Evolutionary conservation across 2,329 filamentous ascomycete genomes (phyloP).

Genomic region (Venturia pyrina): DNA sequence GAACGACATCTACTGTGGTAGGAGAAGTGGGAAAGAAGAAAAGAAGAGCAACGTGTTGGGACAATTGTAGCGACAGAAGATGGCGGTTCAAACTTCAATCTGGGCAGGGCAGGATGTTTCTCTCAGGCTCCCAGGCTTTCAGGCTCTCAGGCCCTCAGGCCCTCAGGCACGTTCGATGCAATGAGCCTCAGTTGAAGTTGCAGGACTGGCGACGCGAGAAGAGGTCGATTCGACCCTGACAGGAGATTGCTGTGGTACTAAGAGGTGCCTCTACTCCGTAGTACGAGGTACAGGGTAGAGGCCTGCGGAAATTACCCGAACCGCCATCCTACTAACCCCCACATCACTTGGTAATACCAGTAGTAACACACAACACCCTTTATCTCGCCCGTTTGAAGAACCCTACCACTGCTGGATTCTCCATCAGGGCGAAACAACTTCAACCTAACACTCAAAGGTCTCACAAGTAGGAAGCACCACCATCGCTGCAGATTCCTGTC

Average conservation of each 20-base stretch:
- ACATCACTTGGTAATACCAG: not conserved
- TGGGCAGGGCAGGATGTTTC: too few species aligned
- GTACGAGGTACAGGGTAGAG: too few species aligned
- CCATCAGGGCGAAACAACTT: too few species aligned
- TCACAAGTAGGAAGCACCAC: too few species aligned
- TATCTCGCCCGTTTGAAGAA: too few species aligned
- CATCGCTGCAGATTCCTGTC: not conserved
- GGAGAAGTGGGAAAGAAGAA: not conserved
- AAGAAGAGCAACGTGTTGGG: not conserved
- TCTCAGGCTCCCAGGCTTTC: too few species aligned
- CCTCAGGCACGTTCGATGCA: not conserved
- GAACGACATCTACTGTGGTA: not conserved
- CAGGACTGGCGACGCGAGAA: not conserved
- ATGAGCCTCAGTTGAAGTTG: not conserved
- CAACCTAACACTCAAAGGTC: too few species aligned
- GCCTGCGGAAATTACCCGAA: not conserved
- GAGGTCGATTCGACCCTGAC: not conserved
- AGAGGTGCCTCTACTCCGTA: too few species aligned
- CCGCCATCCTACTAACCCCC: not conserved
- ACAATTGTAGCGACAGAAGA: not conserved
- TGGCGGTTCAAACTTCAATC: not conserved
- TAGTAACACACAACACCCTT: too few species aligned
- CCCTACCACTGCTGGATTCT: too few species aligned
- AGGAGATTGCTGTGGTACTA: too few species aligned
- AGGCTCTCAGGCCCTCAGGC: too few species aligned